phyloP scores from a whole-genome alignment of 139 green algal genomes.

The Penium margaritaceum region DNA sequence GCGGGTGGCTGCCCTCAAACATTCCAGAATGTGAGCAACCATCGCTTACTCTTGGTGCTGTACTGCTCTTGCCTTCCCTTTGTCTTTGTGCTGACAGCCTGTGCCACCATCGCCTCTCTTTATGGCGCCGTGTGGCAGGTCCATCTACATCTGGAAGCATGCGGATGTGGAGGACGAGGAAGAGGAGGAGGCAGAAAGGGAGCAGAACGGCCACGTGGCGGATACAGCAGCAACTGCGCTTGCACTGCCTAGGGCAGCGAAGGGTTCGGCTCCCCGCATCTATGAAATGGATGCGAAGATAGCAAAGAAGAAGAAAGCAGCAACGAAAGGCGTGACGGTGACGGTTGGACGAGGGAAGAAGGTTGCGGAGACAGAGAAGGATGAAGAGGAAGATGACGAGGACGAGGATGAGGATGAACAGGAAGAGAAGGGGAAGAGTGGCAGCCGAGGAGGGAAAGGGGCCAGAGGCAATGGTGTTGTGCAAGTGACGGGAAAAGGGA shows the following conservation, averaged over 20 bases:
- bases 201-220: not conserved
- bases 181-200: not conserved
- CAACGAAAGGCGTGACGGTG: not conserved
- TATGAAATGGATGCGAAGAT: slow-evolving; percentile 8
- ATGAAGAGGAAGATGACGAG: not conserved
- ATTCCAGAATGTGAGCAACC: not conserved
- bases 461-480: not conserved
- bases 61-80: not conserved
- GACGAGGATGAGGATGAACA: not conserved
- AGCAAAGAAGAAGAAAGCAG: slow-evolving; percentile 9
- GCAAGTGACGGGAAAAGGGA: not conserved
- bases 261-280: too few species aligned
- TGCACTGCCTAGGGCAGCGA: too few species aligned
- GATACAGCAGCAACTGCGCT: too few species aligned
- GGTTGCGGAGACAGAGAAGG: not conserved
- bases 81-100: not conserved
- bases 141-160: slow-evolving; percentile 24
- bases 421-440: not conserved
- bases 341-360: not conserved
- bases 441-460: not conserved
- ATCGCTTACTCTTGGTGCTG: not conserved
- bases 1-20: not conserved
- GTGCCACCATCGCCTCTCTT: not conserved
- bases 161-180: slow-evolving; percentile 20
- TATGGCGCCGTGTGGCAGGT: not conserved